These are phyloP conservation scores for Cercospora beticola DNA, from an alignment of 2,329 filamentous ascomycete genomes.

Conservation along the genomic window DNA sequence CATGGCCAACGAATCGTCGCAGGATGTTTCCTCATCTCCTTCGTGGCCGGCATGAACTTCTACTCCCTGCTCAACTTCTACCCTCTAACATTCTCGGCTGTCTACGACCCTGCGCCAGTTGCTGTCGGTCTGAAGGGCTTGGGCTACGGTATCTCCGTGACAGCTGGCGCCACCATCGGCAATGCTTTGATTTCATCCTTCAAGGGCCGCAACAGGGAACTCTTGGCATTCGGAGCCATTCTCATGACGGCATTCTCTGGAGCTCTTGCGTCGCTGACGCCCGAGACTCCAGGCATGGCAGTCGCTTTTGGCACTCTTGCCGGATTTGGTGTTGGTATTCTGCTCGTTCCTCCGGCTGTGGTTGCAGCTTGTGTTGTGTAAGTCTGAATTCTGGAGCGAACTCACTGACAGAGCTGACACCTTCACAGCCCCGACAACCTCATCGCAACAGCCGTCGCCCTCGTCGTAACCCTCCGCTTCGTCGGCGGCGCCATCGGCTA, in stretches of 20 bases:
- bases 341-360: conserved; percentile 64
- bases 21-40: conserved; percentile 36
- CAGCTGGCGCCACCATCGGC: conserved; percentile 58
- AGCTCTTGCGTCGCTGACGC: conserved; percentile 27
- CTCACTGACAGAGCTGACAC: not conserved
- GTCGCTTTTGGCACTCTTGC: conserved; percentile 58
- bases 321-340: conserved; percentile 63
- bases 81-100: conserved; percentile 41
- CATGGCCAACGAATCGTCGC: conserved; percentile 31
- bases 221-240: conserved; percentile 59
- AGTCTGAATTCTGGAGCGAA: not conserved
- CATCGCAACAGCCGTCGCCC: conserved; percentile 64
- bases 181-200: conserved; percentile 58
- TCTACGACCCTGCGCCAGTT: conserved; percentile 18
- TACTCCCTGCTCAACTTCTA: conserved; percentile 51
- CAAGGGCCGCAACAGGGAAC: conserved; percentile 57
- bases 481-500: conserved; percentile 55
- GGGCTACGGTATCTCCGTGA: conserved; percentile 59
- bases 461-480: conserved; percentile 66
- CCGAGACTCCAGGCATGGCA: conserved; percentile 23
- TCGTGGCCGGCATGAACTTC: conserved; percentile 38
- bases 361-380: conserved; percentile 51
- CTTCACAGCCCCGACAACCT: conserved; percentile 61
- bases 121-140: conserved; percentile 19
- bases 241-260: conserved; percentile 62